Evolutionary conservation across 1,284 basidiomycete genomes (phyloP), one percentile per base, ranked within the genome.

Genomic region (Boletus calvinii): DNA sequence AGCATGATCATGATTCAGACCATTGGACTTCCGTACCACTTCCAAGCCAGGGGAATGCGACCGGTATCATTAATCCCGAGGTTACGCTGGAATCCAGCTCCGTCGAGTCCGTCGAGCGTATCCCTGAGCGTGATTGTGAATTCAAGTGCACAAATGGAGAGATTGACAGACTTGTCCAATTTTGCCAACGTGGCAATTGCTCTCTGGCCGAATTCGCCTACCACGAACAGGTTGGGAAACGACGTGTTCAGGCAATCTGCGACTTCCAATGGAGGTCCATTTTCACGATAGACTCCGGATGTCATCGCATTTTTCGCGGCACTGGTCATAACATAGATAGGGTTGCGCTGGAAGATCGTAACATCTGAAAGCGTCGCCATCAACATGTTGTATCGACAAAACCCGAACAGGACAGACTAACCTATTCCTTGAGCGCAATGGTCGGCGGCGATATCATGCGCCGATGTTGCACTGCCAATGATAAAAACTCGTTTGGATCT

Each of bases 31-130:
- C 24, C 47, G 18, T 50, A 52, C 50, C 38, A 65, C 38, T 65
- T 64, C 15, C 68, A 60, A 4, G 68, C 67, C 38, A 72, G 66
- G 54, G 67, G 66, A 12, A 74, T 48, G 53, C 74, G 65, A 1
- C 75, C 75, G 8, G 65, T 54, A n/a, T 61, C 68, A 34, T 76
- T 65, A 6, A 64, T 63, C 7, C 75, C 76, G 10, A 66, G 48
- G 57, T 70, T 73, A 5, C 65, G 58, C 46, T 70, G 69, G 64
- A 78, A 79, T 0, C 76, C 75, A 26, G 15, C 50, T 15, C 32
- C 18, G 22, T 50, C 47, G 26, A 52, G 38, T 36, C 50, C 50
- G 24, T 52, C 48, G 17, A 52, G 50, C 6, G 39, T 50, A 24
- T 52, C 48, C 39, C 50, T 52, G 34, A 26, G 22, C 8, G 13